Base-by-base conservation (phyloP, 768 basidiomycete species). In the Hygrophoropsis aurantiaca region DNA sequence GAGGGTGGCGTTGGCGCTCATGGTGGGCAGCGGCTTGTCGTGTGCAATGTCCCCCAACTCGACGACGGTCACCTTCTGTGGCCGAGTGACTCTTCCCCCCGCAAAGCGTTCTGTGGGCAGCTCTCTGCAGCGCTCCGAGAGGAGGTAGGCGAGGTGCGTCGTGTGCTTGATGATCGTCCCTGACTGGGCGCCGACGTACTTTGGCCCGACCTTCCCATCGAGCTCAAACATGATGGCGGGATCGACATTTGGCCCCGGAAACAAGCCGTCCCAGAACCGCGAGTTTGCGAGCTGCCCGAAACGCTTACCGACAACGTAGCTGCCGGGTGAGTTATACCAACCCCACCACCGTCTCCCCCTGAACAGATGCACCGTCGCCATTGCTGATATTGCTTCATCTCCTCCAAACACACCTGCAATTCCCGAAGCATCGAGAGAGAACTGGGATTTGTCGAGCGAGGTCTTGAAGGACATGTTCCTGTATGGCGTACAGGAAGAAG, bases 301-400 rank as follows among this genome's bases (percentile, higher is more conserved):
- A 13, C 42, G 54, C 42, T 61, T 70, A 3, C 67, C 68, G 18
- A 71, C 43, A 1, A 52, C 58, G 20, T 66, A 68, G 44, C 68
- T 66, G 11, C 68, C 68, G 0, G 70, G 68, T 6, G 67, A 66
- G 36, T 70, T 71, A 42, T 71, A 67, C 63, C 61, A 70, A 6
- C 69, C 68, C 3, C 70, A 30, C 64, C 61, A 71, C 41, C 25
- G 58, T 53, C 66, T 55, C 1, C 62, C 65, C 18, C 50, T 24
- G 50, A 60, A 65, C 2, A 70, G 33, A 42, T 69, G 68, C 2
- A 70, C 59, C 25, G 64, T 60, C 8, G 63, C 55, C 66, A 71
- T 70, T 20, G 68, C 68, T 18, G 69, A 57, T 20, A 71, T 57
- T 10, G 68, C 65, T 32, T 71, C 68, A 24, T 69, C 66, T 8